A percentile compares a stretch with the other conserved stretches of the same genome.
Conservation (phyloP, 352 stramenopile species). For the Phytopythium chamaehyphon region DNA sequence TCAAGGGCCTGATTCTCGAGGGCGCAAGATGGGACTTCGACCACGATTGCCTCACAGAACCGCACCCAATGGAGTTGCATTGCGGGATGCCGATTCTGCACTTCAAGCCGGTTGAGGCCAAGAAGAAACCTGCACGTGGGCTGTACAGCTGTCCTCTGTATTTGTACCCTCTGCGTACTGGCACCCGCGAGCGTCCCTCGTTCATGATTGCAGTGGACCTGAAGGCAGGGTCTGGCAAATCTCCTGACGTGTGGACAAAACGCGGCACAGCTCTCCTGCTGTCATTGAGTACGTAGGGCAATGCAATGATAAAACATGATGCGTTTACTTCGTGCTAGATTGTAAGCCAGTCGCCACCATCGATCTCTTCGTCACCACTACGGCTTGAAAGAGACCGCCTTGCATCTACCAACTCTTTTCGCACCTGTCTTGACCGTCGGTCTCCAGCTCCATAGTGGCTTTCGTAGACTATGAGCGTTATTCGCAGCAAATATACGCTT, state of each 20-base stretch:
- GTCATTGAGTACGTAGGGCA: conserved; percentile 76
- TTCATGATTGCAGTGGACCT: conserved; percentile 95
- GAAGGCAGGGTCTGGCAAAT: conserved; percentile 81
- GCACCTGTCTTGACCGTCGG: conserved; percentile 32
- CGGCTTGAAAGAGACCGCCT: conserved; percentile 14
- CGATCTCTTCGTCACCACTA: conserved; percentile 25
- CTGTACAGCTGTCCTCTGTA: conserved; percentile 95
- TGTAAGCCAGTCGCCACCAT: conserved; percentile 50
- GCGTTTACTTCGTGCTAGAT: conserved; percentile 17
- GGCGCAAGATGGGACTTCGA: conserved; percentile 91
- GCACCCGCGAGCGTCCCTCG: conserved; percentile 91
- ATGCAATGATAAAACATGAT: background rate
- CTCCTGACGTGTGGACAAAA: conserved; percentile 92
- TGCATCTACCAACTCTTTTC: conserved; percentile 42
- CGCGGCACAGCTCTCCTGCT: conserved; percentile 91
- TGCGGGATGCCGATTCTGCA: conserved; percentile 92
- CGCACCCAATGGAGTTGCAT: conserved; percentile 91
- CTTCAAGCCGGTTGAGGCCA: conserved; percentile 94
- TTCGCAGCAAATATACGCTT: conserved; percentile 31
- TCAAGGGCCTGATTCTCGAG: conserved; percentile 91
- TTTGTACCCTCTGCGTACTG: conserved; percentile 95
- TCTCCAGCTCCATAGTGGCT: conserved; percentile 52
- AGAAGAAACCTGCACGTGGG: conserved; percentile 91
- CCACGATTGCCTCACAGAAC: conserved; percentile 86
- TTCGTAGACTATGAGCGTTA: conserved; percentile 44